Percentiles rank a stretch among this genome's conserved stretches.
Evolutionary conservation across 129 eudicot species (phyloP).

Genomic region (carrot (Daucus carota)): DNA sequence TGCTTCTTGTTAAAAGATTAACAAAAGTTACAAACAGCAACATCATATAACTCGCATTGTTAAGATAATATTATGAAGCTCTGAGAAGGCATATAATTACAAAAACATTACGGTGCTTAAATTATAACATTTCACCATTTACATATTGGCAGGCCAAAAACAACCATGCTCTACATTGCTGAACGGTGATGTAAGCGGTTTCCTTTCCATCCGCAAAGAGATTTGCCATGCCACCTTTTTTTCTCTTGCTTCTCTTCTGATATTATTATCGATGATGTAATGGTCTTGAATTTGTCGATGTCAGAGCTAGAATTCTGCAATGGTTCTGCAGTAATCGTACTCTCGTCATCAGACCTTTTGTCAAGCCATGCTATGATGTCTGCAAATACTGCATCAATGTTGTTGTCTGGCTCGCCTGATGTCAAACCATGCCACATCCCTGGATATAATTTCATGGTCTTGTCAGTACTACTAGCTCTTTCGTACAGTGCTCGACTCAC

Average conservation of each 20-base stretch:
- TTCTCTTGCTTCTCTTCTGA: slow-evolving; percentile 20
- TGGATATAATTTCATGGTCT: slow-evolving; percentile 70
- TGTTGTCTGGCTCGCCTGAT: slow-evolving; percentile 78
- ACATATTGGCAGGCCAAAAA: background rate
- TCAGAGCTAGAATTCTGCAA: slow-evolving; percentile 3
- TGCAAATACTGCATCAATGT: slow-evolving; percentile 55
- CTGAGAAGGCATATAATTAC: background rate
- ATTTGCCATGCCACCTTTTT: slow-evolving; percentile 24
- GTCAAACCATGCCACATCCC: slow-evolving; percentile 98
- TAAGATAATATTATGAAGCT: background rate
- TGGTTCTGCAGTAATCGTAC: slow-evolving; percentile 1
- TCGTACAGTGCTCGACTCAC: slow-evolving; percentile 84
- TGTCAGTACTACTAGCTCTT: slow-evolving; percentile 73
- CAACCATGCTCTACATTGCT: slow-evolving; percentile 30
- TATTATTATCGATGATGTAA: slow-evolving; percentile 20
- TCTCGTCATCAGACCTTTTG: slow-evolving; percentile 36
- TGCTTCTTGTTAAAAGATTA: too few species aligned
- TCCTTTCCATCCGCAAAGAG: slow-evolving; percentile 67
- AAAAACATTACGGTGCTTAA: background rate
- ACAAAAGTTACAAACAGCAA: too few species aligned
- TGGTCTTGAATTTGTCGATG: slow-evolving; percentile 6
- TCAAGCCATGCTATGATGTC: slow-evolving; percentile 86
- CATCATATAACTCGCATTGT: too few species aligned
- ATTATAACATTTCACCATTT: background rate
- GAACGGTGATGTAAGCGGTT: slow-evolving; percentile 58